Evolutionary conservation across 225 moss, liverwort and hornwort species (phyloP).

Genomic region (Bryum argenteum): DNA sequence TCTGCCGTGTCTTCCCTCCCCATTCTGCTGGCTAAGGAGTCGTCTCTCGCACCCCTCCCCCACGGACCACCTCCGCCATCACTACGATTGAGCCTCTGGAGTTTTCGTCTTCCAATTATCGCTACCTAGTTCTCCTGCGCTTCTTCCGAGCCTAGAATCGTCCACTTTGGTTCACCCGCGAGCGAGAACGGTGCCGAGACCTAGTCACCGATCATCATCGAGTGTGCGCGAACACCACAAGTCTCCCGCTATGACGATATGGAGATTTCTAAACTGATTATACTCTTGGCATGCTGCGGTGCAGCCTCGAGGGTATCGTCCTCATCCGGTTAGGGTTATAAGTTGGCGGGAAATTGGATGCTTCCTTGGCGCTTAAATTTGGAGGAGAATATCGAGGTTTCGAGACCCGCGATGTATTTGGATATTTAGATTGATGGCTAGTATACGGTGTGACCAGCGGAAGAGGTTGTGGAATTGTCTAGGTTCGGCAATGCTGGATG

Average conservation of each 20-base stretch:
- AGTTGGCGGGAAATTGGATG: not conserved
- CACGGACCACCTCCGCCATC: not conserved
- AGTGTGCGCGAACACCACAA: too few relatives aligned
- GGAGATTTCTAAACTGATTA: not conserved
- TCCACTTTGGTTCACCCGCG: not conserved
- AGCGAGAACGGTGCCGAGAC: conserved; percentile 21
- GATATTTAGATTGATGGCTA: conserved; percentile 21
- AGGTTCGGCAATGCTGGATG: conserved; percentile 33
- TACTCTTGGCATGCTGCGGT: not conserved
- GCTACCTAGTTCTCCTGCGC: not conserved
- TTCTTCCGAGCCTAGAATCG: conserved; percentile 13
- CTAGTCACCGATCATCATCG: conserved; percentile 7
- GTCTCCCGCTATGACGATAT: not conserved
- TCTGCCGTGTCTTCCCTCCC: not conserved
- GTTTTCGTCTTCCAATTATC: not conserved
- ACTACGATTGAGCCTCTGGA: not conserved
- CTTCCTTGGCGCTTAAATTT: too few relatives aligned
- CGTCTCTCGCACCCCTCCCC: not conserved
- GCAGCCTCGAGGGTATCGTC: not conserved
- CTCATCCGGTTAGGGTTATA: not conserved
- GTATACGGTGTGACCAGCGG: conserved; percentile 16
- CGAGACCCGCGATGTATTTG: not conserved
- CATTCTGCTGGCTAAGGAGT: not conserved
- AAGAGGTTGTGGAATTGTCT: conserved; percentile 16
- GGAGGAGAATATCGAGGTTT: not conserved